These are phyloP conservation scores for Phytophthora ramorum DNA, from an alignment of 352 stramenopile genomes.

Conservation along the genomic window DNA sequence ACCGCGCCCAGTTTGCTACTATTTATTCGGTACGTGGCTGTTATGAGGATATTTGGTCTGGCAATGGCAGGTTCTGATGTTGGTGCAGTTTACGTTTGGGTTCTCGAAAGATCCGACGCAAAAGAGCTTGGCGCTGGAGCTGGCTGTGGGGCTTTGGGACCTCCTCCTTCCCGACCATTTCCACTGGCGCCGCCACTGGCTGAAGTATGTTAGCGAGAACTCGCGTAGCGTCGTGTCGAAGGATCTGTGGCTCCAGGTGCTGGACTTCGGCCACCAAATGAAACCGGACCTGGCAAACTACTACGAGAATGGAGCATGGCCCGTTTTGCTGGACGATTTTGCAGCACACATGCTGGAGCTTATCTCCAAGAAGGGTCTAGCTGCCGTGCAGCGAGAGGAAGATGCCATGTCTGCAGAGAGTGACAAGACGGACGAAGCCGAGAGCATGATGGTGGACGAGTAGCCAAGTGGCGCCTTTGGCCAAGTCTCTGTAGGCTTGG, in stretches of 20 bases:
- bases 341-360: constrained; percentile 68
- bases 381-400: constrained; percentile 54
- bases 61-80: background rate
- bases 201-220: constrained; percentile 68
- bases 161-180: constrained; percentile 75
- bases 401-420: constrained; percentile 27
- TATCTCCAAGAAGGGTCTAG: constrained; percentile 50
- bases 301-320: constrained; percentile 89
- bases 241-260: constrained; percentile 86
- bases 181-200: constrained; percentile 68
- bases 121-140: constrained; percentile 80
- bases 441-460: constrained; percentile 63
- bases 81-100: constrained; percentile 72
- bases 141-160: constrained; percentile 78
- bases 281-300: constrained; percentile 80
- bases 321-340: constrained; percentile 88
- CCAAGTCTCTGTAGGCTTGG: background rate
- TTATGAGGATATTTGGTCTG: background rate
- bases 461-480: constrained; percentile 15
- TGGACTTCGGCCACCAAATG: constrained; percentile 85
- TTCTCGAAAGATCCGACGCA: constrained; percentile 88
- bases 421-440: constrained; percentile 42
- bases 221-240: constrained; percentile 84
- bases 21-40: constrained; percentile 80
- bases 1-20: constrained; percentile 58